Evolutionary conservation across 2,329 filamentous ascomycete species (phyloP).

Genomic region (Fusarium torreyae): DNA sequence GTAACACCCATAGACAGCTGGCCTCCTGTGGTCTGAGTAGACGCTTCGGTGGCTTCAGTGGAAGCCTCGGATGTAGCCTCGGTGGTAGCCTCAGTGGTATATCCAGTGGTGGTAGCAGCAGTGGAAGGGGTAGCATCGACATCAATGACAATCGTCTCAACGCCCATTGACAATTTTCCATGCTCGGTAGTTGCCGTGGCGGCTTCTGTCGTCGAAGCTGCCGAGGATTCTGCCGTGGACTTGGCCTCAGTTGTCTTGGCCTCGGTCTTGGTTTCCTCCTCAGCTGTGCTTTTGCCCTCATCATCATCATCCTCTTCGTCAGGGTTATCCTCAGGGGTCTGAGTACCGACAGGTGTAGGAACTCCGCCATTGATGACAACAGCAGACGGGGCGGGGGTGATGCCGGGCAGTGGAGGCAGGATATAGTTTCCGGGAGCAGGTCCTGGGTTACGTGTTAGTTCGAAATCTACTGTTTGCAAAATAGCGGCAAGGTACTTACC

Average conservation of each 20-base stretch:
- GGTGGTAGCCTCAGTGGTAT: background rate
- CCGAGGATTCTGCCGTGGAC: constrained; percentile 1
- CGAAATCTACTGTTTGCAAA: background rate
- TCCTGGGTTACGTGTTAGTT: background rate
- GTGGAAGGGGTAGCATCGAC: constrained; percentile 10
- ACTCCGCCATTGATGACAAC: constrained; percentile 11
- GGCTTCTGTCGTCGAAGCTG: constrained; percentile 1
- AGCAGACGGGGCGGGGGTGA: constrained; percentile 10
- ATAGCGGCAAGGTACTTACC: background rate
- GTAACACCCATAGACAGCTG: constrained; percentile 2
- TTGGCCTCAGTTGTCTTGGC: constrained; percentile 2
- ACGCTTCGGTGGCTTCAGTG: background rate
- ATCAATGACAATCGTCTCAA: constrained; percentile 3
- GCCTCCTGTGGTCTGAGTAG: constrained; percentile 1
- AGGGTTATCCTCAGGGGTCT: background rate
- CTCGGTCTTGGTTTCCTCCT: constrained; percentile 14
- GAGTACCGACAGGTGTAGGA: constrained; percentile 9
- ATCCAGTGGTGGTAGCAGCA: background rate
- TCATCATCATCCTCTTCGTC: background rate
- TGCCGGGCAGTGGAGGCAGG: constrained; percentile 10
- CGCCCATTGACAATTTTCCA: background rate
- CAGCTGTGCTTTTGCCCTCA: constrained; percentile 4
- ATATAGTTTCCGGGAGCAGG: constrained; percentile 10
- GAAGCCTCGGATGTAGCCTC: too few species aligned
- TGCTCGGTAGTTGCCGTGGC: background rate